phyloP scores from a whole-genome alignment of 2,329 filamentous ascomycete species.

The Epichloe aotearoae region DNA sequence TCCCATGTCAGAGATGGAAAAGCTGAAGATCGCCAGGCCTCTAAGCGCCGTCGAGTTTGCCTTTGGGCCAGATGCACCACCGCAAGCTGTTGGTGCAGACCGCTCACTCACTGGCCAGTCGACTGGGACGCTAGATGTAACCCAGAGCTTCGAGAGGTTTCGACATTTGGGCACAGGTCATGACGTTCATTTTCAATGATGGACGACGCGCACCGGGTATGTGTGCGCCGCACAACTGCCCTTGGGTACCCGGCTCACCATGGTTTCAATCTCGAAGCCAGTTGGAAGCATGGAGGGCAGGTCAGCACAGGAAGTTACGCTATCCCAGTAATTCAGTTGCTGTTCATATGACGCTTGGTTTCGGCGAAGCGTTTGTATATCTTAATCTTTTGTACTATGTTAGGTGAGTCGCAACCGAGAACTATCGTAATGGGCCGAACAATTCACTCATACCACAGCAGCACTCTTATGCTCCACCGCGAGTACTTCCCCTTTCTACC shows the following conservation, averaged over 20 bases:
- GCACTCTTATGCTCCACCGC: slow-evolving; percentile 27
- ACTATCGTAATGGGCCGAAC: neutral
- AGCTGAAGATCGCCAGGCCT: slow-evolving; percentile 18
- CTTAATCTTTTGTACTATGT: slow-evolving; percentile 30
- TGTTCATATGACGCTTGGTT: slow-evolving; percentile 24
- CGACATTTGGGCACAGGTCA: slow-evolving; percentile 28
- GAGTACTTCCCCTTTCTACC: slow-evolving; percentile 33
- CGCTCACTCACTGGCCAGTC: slow-evolving; percentile 1
- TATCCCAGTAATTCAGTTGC: slow-evolving; percentile 25
- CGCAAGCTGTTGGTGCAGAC: slow-evolving; percentile 4
- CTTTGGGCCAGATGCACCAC: slow-evolving; percentile 19
- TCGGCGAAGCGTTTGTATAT: slow-evolving; percentile 28
- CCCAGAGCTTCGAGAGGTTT: slow-evolving; percentile 24
- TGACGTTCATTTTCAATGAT: slow-evolving; percentile 29
- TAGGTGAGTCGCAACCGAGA: slow-evolving; percentile 17
- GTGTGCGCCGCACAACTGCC: slow-evolving; percentile 24
- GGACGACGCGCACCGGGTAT: slow-evolving; percentile 27
- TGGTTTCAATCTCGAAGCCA: slow-evolving; percentile 20
- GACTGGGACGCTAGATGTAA: slow-evolving; percentile 13
- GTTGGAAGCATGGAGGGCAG: slow-evolving; percentile 21
- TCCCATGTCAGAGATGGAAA: slow-evolving; percentile 20
- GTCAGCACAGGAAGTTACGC: slow-evolving; percentile 21
- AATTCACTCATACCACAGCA: slow-evolving; percentile 5
- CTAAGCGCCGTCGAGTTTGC: slow-evolving; percentile 24
- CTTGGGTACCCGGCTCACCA: slow-evolving; percentile 23